A percentile compares a stretch with the other conserved stretches of the same genome.
Conservation (phyloP, 371 early-diverging fungal species). For the Syncephalastrum contaminatum region DNA sequence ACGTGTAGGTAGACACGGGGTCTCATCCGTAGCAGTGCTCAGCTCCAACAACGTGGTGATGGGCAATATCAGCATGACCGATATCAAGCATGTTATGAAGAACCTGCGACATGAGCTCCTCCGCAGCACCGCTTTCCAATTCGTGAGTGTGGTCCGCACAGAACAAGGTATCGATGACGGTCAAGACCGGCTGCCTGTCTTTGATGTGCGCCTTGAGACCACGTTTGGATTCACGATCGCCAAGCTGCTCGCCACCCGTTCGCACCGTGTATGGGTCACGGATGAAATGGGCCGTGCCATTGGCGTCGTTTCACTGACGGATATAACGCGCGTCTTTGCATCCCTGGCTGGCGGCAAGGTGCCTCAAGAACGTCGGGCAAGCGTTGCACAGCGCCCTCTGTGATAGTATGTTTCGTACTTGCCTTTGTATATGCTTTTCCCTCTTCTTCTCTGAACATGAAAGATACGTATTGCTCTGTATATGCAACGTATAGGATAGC, state of each 20-base stretch:
- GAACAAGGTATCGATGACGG: conserved; percentile 53
- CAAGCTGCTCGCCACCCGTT: conserved; percentile 76
- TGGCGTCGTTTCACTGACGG: conserved; percentile 77
- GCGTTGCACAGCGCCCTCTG: conserved; percentile 4
- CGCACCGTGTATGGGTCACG: conserved; percentile 85
- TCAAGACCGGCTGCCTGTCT: conserved; percentile 75
- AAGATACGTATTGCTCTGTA: too few relatives aligned
- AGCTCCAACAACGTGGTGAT: conserved; percentile 59
- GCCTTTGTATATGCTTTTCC: too few relatives aligned
- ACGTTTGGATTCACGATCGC: conserved; percentile 69
- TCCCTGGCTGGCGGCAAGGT: conserved; percentile 6
- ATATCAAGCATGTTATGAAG: conserved; percentile 61
- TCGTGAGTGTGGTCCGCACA: conserved; percentile 48
- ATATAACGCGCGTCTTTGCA: conserved; percentile 61
- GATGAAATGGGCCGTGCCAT: conserved; percentile 48
- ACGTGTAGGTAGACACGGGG: conserved; percentile 47
- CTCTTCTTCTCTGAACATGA: too few relatives aligned
- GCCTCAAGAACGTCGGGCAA: conserved; percentile 7
- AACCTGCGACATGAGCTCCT: conserved; percentile 42
- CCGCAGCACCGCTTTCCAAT: conserved; percentile 53
- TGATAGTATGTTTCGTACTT: too few relatives aligned
- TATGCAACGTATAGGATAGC: too few relatives aligned
- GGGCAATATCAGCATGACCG: conserved; percentile 73
- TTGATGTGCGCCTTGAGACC: conserved; percentile 71
- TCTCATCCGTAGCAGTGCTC: conserved; percentile 65